phyloP scores from a whole-genome alignment of 768 basidiomycete species.

The Kwoniella dendrophila region DNA sequence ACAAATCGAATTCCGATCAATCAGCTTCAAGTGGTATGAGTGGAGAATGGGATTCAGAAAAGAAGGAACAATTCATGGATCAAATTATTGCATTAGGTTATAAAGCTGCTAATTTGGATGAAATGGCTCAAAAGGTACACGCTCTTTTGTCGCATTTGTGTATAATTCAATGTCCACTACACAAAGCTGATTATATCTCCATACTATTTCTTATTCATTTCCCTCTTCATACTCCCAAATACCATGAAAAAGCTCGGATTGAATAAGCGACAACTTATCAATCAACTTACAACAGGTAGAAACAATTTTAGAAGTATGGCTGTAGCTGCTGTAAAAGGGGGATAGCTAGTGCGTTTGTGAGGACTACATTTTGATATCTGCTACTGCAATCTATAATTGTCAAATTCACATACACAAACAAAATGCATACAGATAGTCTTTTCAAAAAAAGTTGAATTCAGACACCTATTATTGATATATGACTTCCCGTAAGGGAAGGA shows the following conservation, averaged over 20 bases:
- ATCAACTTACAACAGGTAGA: constrained; percentile 16
- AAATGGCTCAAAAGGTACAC: constrained; percentile 4
- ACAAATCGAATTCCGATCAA: neutral
- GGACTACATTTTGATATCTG: no score
- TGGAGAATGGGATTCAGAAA: constrained; percentile 22
- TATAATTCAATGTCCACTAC: neutral
- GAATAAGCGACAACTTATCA: constrained; percentile 10
- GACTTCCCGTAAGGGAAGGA: no score
- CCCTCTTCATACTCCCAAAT: no score
- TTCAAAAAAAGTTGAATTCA: no score
- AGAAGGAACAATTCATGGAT: constrained; percentile 24
- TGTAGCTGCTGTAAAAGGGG: constrained; percentile 4
- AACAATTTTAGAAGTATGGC: constrained; percentile 18
- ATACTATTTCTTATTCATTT: no score
- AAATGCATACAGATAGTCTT: no score
- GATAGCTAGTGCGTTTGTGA: no score
- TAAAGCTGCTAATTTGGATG: constrained; percentile 22
- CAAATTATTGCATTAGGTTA: constrained; percentile 21
- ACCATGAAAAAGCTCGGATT: constrained; percentile 4
- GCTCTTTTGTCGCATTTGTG: neutral
- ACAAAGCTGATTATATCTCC: constrained; percentile 16
- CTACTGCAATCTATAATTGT: no score
- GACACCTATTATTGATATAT: no score
- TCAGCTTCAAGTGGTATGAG: neutral
- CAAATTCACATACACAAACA: no score